These are phyloP conservation scores for Umbelopsis sp. DNA, from an alignment of 192 early-diverging fungal genomes.

Conservation along the genomic window DNA sequence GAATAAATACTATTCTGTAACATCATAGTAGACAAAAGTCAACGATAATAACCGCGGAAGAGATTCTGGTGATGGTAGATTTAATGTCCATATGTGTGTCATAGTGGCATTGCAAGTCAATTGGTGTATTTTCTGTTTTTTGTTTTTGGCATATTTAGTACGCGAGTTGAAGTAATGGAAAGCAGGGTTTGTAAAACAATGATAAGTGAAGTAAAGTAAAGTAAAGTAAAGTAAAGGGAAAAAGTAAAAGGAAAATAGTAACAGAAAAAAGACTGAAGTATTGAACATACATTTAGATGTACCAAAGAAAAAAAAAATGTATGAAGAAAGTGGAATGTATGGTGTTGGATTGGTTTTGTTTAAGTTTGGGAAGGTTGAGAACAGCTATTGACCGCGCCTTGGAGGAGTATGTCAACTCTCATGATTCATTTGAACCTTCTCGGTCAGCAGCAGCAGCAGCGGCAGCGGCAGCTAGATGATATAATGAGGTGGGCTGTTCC, in stretches of 20 bases:
- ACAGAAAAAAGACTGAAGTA: neutral
- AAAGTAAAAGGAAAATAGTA: neutral
- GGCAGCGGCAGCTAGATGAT: neutral
- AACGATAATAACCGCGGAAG: no score
- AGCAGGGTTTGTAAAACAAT: neutral
- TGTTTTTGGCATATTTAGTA: neutral
- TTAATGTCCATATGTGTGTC: neutral
- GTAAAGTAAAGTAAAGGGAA: neutral
- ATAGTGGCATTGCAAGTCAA: neutral
- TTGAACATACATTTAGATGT: slow-evolving; percentile 9
- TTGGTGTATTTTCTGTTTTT: neutral
- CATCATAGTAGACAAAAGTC: no score
- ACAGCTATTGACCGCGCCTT: neutral
- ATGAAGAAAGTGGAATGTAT: neutral
- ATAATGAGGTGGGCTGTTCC: slow-evolving; percentile 1
- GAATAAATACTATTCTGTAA: no score
- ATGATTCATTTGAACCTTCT: neutral
- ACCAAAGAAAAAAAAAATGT: neutral
- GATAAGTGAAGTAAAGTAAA: no score
- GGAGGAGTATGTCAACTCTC: slow-evolving; percentile 11
- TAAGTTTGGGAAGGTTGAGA: neutral
- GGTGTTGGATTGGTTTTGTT: no score
- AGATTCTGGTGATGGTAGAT: neutral
- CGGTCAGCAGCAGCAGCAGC: slow-evolving; percentile 7
- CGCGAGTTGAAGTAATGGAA: neutral